Evolutionary conservation across 1,284 basidiomycete species (phyloP), one percentile per base, ranked within the genome.

Genomic region (Calocybe gambosa): DNA sequence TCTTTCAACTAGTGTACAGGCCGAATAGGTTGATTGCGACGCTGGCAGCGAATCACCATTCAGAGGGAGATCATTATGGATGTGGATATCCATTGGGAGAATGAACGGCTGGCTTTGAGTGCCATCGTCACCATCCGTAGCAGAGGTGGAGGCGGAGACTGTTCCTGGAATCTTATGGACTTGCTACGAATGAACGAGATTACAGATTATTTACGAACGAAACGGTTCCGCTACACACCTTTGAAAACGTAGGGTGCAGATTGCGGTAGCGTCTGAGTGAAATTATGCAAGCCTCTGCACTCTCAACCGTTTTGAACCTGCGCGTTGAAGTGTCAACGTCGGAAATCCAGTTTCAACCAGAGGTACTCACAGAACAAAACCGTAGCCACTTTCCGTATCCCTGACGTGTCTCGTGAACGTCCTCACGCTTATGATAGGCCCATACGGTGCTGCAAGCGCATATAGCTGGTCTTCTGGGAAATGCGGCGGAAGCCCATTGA

Each of bases 91-190:
- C 25, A 26, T 5, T 5, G 25, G 25, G 25, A 26, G 25, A 10
- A 10, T 26, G 25, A 26, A 10, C 25, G 25, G 5, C 10, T 26
- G 25, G 10, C 25, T 10, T 26, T 26, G 25, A 10, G 10, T 26
- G 25, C 10, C 25, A 26, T 10, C 10, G 25, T 5, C 25, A 5
- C 5, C 5, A 10, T 5, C 5, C 5, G 25, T 10, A 10, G 33
- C 33, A 6, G 13, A 45, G 49, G 21, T 42, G 49, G 45, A 58
- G 42, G 52, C 33, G 49, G 35, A 56, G 31, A 39, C 20, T 1
- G 83, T 84, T 7, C 85, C 85, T 7, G 85, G 85, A 33, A 89
- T 87, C 61, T 85, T 85, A 63, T 87, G 86, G 10, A 82, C 70
- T 75, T 85, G 81, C 82, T 86, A 50, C 34, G 31, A 19, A 10